These are phyloP conservation scores for Trichosphaerium sp. DNA, from an alignment of 78 protist genomes.

Conservation along the genomic window DNA sequence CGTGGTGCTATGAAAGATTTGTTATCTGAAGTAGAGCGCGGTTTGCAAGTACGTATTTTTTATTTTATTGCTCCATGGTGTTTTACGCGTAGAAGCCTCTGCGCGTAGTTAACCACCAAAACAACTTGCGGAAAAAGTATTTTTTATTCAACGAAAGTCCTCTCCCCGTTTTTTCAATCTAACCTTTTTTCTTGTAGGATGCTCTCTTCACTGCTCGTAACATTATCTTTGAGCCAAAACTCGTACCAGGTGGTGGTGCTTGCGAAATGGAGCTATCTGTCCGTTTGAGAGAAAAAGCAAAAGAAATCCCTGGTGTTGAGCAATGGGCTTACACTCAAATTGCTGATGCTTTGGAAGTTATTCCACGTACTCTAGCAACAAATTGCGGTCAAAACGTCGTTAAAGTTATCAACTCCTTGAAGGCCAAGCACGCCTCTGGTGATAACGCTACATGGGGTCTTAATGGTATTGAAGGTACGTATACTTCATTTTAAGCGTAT, in stretches of 20 bases:
- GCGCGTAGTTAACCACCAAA: too few relatives aligned
- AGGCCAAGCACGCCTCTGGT: constrained; percentile 87
- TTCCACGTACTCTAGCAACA: constrained; percentile 94
- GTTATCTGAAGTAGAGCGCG: constrained; percentile 90
- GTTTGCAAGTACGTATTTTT: not conserved
- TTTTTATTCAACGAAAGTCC: too few relatives aligned
- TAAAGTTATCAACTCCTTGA: constrained; percentile 60
- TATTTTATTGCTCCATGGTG: not conserved
- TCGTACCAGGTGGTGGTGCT: constrained; percentile 99
- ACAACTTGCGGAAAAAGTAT: too few relatives aligned
- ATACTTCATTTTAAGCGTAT: not conserved
- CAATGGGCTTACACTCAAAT: constrained; percentile 89
- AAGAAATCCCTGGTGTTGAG: constrained; percentile 68
- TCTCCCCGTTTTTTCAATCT: too few relatives aligned
- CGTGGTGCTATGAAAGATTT: constrained; percentile 98
- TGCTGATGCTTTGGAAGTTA: constrained; percentile 83
- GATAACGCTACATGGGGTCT: constrained; percentile 78
- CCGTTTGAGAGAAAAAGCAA: constrained; percentile 60
- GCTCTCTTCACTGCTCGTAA: constrained; percentile 97
- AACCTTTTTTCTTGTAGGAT: constrained; percentile 75
- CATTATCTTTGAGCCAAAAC: constrained; percentile 81
- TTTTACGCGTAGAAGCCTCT: too few relatives aligned
- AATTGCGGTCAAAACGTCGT: constrained; percentile 97
- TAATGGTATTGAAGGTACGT: constrained; percentile 82
- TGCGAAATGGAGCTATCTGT: constrained; percentile 88